A percentile compares a stretch with the other conserved stretches of the same genome.
Evolutionary conservation across 129 eudicot species (phyloP).

Genomic region (Centrapalus pauciflorus): DNA sequence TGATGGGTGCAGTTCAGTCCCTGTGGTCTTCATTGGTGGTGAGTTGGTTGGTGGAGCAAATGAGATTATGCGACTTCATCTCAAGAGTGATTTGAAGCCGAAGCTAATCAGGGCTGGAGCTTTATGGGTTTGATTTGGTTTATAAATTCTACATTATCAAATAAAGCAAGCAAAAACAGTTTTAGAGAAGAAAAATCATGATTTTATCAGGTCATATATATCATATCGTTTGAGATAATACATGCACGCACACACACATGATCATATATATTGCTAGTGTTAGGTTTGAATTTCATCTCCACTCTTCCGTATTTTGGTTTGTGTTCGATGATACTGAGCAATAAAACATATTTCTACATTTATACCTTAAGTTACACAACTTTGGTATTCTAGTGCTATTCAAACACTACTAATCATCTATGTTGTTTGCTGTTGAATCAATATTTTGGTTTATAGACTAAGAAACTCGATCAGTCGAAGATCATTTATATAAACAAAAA

Average conservation of each 20-base stretch:
- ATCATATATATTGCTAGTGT: neutral
- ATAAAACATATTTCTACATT: neutral
- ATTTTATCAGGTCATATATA: neutral
- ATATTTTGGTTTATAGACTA: neutral
- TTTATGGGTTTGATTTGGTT: constrained; percentile 15
- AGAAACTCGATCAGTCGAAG: too few relatives aligned
- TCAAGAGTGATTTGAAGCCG: constrained; percentile 44
- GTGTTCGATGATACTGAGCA: too few relatives aligned
- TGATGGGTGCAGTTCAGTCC: constrained; percentile 48
- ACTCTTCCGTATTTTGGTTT: neutral
- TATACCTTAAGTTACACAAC: neutral
- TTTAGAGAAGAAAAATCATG: neutral
- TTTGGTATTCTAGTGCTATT: neutral
- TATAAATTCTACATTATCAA: neutral
- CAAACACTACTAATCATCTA: neutral
- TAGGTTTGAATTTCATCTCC: neutral
- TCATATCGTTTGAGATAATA: neutral
- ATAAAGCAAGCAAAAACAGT: neutral
- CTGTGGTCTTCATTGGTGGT: constrained; percentile 54
- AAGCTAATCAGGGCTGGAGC: constrained; percentile 72
- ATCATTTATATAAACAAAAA: too few relatives aligned
- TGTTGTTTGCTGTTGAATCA: neutral
- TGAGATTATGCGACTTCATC: constrained; percentile 68
- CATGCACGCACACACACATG: too few relatives aligned
- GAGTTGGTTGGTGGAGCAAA: constrained; percentile 71